Evolutionary conservation across 139 green algal genomes (phyloP).

Genomic region (Asterochloris erici): DNA sequence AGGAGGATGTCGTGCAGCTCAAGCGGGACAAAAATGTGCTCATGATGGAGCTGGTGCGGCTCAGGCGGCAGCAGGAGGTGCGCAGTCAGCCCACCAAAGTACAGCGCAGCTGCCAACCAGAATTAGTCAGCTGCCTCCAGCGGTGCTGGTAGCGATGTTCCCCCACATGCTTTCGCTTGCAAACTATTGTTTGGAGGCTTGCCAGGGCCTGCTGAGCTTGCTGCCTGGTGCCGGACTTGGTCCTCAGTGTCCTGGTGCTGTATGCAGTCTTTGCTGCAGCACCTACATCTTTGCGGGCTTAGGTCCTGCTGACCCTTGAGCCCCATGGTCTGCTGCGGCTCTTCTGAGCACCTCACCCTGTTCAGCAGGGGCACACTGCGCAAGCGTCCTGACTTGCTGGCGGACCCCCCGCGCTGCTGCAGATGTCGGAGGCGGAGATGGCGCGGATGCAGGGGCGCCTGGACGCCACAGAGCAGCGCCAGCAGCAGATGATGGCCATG

Average conservation of each 20-base stretch:
- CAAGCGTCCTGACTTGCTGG: no score
- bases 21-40: constrained; percentile 88
- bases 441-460: constrained; percentile 57
- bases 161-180: no score
- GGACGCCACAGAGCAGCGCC: constrained; percentile 65
- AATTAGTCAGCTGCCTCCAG: no score
- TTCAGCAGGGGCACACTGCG: background rate
- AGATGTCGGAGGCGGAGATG: constrained; percentile 58
- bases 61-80: constrained; percentile 74
- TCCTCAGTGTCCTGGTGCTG: no score
- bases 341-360: no score
- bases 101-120: no score
- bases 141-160: no score
- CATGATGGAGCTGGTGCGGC: constrained; percentile 82
- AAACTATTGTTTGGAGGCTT: no score
- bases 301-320: background rate
- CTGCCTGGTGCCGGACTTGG: no score
- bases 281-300: background rate
- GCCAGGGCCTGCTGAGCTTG: no score
- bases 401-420: background rate
- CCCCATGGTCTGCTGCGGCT: background rate
- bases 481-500: constrained; percentile 83
- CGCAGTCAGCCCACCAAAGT: no score
- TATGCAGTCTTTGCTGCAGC: no score
- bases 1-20: constrained; percentile 75